Base-by-base conservation (phyloP, 208 protist species). In the Naegleria gruberi region DNA sequence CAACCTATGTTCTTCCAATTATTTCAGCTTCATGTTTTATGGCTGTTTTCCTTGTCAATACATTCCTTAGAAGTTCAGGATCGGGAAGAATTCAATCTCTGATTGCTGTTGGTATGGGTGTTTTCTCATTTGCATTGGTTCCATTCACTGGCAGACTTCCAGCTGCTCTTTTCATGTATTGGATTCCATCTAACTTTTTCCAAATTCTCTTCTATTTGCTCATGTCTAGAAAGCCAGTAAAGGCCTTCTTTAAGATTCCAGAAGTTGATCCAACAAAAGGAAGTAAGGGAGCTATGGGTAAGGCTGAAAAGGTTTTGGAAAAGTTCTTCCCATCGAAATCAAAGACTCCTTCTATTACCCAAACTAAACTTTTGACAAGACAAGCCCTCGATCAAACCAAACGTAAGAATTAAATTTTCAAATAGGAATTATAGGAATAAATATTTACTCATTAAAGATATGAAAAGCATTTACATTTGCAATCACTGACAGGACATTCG, bases 131-230 rank as follows among this genome's bases (percentile, higher is more conserved):
- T 77, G 65, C 65, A 7, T 8, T 77, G 19, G 65, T 77, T 37
- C 65, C 65, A 37, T 41, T 83, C 26, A 83, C 37, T 10, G 40
- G 40, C 12, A 83, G n/a, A 44, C n/a, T 83, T 30, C 77, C 77
- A 44, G 77, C 77, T 83, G 77, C 77, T 6, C n/a, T 83, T 41
- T 83, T 83, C 37, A 83, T 83, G 77, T 83, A 83, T 44, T 83
- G 77, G 77, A 83, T 83, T 43, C 77, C 77, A 44, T 44, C 40
- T 26, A 83, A 83, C 40, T 5, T 83, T 44, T 83, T 83, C 77
- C n/a, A 44, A 44, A 83, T 83, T 34, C 7, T 83, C 5, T 83
- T 44, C 40, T 37, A 77, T 26, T 30, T 77, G 34, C 17, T 77
- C 10, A 30, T 77, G 17, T 77, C 65, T 37, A 30, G 65, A 77